These are phyloP conservation scores for Ballota nigra DNA, from an alignment of 257 asterid species.

Conservation along the genomic window DNA sequence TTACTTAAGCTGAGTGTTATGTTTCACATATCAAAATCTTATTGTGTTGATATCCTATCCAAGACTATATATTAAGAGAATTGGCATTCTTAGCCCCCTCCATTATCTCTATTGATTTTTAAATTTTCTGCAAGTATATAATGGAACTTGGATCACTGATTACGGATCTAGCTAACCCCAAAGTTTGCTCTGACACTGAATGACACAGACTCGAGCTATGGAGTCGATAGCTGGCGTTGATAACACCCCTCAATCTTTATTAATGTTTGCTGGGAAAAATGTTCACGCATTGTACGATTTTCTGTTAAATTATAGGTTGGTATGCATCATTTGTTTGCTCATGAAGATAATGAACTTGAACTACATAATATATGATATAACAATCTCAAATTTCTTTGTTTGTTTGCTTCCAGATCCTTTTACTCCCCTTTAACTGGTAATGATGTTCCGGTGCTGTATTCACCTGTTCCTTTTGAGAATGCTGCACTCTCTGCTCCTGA, in stretches of 20 bases:
- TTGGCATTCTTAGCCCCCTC: constrained; percentile 3
- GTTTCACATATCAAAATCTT: not conserved
- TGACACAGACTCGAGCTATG: constrained; percentile 55
- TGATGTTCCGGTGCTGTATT: constrained; percentile 87
- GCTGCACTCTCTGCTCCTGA: constrained; percentile 84
- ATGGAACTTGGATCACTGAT: constrained; percentile 3
- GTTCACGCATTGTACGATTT: constrained; percentile 77
- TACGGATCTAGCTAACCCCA: constrained; percentile 15
- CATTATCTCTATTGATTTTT: not conserved
- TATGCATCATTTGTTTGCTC: constrained; percentile 4
- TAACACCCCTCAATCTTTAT: constrained; percentile 74
- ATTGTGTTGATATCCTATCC: not conserved
- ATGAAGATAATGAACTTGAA: not conserved
- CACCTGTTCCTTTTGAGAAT: constrained; percentile 80
- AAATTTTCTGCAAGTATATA: constrained; percentile 1
- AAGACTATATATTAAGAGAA: constrained; percentile 1
- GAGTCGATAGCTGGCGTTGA: constrained; percentile 58
- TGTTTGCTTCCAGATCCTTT: constrained; percentile 50
- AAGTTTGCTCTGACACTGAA: constrained; percentile 21
- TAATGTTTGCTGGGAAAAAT: constrained; percentile 67
- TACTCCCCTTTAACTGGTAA: constrained; percentile 61
- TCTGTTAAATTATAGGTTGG: constrained; percentile 79
- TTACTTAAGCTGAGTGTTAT: not conserved
- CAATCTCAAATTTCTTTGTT: constrained; percentile 20
- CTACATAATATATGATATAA: not conserved